These are phyloP conservation scores for Deakozyma indianensis DNA, from an alignment of 805 yeast species.

Conservation along the genomic window DNA sequence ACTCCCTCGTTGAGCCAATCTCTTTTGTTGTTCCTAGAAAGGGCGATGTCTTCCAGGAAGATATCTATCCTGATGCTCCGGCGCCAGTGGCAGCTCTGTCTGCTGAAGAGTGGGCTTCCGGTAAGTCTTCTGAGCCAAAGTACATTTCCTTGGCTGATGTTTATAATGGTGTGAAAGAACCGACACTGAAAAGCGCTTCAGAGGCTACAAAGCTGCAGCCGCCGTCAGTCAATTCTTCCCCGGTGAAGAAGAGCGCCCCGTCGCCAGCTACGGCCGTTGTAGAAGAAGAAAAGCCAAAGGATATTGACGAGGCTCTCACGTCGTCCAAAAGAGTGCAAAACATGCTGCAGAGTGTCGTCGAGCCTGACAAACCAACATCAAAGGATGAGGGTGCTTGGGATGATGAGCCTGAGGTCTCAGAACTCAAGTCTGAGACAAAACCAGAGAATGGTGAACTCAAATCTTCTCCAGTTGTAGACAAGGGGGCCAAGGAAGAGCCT, in stretches of 20 bases:
- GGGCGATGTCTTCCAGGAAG: conserved; percentile 83
- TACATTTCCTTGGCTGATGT: conserved; percentile 60
- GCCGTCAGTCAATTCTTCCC: conserved; percentile 1
- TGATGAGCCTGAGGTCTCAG: conserved; percentile 16
- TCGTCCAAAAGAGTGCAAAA: conserved; percentile 33
- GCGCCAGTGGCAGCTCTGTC: conserved; percentile 63
- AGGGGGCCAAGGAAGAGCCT: conserved; percentile 9
- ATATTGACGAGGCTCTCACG: conserved; percentile 15
- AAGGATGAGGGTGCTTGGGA: conserved; percentile 22
- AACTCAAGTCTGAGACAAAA: conserved; percentile 6
- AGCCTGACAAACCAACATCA: conserved; percentile 22
- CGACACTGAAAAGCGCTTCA: conserved; percentile 17
- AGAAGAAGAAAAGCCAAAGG: neutral
- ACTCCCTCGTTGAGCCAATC: conserved; percentile 73
- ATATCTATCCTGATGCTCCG: conserved; percentile 85
- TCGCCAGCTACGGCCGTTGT: conserved; percentile 7
- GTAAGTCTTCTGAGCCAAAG: conserved; percentile 69
- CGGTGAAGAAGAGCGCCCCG: neutral
- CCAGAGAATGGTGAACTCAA: conserved; percentile 10
- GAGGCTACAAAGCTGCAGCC: conserved; percentile 6
- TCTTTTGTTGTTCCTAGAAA: conserved; percentile 91
- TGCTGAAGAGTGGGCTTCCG: conserved; percentile 67
- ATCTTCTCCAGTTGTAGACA: conserved; percentile 11
- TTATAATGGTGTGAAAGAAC: conserved; percentile 56
- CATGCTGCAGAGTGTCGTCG: conserved; percentile 33